phyloP scores from a whole-genome alignment of 495 filamentous ascomycete genomes.

The Filosporella fistucella region DNA sequence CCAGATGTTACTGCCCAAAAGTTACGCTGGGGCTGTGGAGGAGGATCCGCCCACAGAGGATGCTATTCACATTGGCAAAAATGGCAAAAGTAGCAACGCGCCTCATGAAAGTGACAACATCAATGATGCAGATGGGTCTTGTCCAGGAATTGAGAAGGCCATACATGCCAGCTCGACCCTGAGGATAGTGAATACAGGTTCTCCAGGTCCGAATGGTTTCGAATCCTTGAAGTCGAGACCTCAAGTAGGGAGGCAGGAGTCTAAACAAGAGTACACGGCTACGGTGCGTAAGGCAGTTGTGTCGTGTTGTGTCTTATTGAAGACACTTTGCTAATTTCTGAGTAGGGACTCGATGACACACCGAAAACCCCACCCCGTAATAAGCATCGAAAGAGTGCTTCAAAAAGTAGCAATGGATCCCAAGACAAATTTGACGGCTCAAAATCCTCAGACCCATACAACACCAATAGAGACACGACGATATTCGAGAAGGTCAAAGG shows the following conservation, averaged over 20 bases:
- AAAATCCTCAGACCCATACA: conserved; percentile 4
- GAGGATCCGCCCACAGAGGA: conserved; percentile 4
- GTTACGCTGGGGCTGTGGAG: conserved; percentile 23
- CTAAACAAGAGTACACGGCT: conserved; percentile 14
- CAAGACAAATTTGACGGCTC: conserved; percentile 7
- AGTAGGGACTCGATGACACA: conserved; percentile 23
- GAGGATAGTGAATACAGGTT: conserved; percentile 18
- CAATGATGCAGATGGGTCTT: neutral
- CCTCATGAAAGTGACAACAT: neutral
- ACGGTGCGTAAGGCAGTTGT: too few relatives aligned
- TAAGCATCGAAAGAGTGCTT: conserved; percentile 19
- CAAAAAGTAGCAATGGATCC: conserved; percentile 16
- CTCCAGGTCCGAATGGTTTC: too few relatives aligned
- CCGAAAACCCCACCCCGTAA: conserved; percentile 15
- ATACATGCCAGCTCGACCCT: conserved; percentile 13
- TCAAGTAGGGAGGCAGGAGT: conserved; percentile 10
- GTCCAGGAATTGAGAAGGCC: conserved; percentile 1
- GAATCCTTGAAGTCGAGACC: too few relatives aligned
- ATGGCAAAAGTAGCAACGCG: too few relatives aligned
- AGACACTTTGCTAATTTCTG: too few relatives aligned
- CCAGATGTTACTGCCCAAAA: conserved; percentile 17
- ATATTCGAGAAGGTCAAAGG: conserved; percentile 11
- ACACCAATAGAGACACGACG: conserved; percentile 1
- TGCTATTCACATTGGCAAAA: too few relatives aligned
- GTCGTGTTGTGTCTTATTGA: too few relatives aligned